A percentile compares a stretch with the other conserved stretches of the same genome.
phyloP scores from a whole-genome alignment of 2,329 filamentous ascomycete species.

The Monosporascus sp. region DNA sequence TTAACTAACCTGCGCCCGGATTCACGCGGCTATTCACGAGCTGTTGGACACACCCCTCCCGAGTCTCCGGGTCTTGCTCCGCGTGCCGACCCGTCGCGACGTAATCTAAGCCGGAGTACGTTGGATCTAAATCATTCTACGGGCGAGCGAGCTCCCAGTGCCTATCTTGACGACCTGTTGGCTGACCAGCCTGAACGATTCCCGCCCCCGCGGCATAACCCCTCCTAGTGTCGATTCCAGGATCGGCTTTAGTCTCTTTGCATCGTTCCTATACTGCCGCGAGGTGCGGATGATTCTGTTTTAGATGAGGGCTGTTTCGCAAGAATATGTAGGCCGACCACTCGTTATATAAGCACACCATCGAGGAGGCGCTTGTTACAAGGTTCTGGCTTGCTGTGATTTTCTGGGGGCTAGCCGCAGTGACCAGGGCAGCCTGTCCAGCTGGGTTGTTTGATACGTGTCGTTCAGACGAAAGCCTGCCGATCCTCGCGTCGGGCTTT shows the following conservation, averaged over 20 bases:
- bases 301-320: too few species aligned
- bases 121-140: constrained; percentile 60
- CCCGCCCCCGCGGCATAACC: constrained; percentile 31
- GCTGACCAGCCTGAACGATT: constrained; percentile 61
- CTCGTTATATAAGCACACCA: too few species aligned
- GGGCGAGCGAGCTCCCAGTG: constrained; percentile 73
- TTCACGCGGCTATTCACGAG: constrained; percentile 45
- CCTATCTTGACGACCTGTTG: constrained; percentile 84
- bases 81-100: constrained; percentile 24
- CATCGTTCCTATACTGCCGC: neutral
- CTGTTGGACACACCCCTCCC: constrained; percentile 51
- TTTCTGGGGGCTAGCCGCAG: too few species aligned
- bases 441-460: too few species aligned
- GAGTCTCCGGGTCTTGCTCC: constrained; percentile 54
- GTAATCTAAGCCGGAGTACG: constrained; percentile 57
- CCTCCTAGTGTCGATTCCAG: constrained; percentile 20
- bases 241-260: constrained; percentile 9
- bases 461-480: too few species aligned
- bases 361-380: too few species aligned
- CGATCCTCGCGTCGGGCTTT: too few species aligned
- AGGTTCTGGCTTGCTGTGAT: too few species aligned
- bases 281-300: too few species aligned
- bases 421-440: too few species aligned
- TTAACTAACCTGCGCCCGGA: constrained; percentile 57
- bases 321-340: too few species aligned